Evolutionary conservation across 1,139 yeast genomes (phyloP).

Genomic region (Geotrichum fermentans): DNA sequence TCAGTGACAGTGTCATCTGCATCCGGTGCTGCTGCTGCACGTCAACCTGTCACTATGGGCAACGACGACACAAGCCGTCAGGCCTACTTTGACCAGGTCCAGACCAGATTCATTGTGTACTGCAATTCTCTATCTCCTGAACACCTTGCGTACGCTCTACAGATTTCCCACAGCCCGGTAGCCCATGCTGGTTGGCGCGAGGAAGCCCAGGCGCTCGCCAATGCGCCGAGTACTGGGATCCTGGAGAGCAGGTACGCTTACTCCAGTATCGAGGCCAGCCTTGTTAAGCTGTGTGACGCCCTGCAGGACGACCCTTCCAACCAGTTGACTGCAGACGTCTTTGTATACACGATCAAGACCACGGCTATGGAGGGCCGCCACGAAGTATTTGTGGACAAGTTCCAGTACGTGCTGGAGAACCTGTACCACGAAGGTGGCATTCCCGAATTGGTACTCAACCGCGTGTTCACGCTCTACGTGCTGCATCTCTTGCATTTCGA

Average conservation of each 20-base stretch:
- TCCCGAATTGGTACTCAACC: slow-evolving; percentile 5
- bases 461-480: slow-evolving; percentile 22
- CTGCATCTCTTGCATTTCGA: slow-evolving; percentile 25
- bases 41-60: neutral
- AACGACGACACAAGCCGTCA: slow-evolving; percentile 6
- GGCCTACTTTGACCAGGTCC: slow-evolving; percentile 13
- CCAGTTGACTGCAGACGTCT: slow-evolving; percentile 22
- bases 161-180: slow-evolving; percentile 1
- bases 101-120: slow-evolving; percentile 11
- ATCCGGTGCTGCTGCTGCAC: neutral
- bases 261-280: slow-evolving; percentile 7
- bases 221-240: neutral
- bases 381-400: slow-evolving; percentile 26
- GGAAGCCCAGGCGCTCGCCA: slow-evolving; percentile 5
- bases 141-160: slow-evolving; percentile 9
- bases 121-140: neutral
- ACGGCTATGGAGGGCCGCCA: slow-evolving; percentile 25
- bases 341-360: slow-evolving; percentile 23
- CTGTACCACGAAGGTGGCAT: slow-evolving; percentile 19
- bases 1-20: neutral
- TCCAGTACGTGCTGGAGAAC: slow-evolving; percentile 23
- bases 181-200: slow-evolving; percentile 5
- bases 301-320: slow-evolving; percentile 21
- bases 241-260: slow-evolving; percentile 4
- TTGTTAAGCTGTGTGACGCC: slow-evolving; percentile 23